These are phyloP conservation scores for Arthrobotrys iridis DNA, from an alignment of 2,329 filamentous ascomycete species.

Conservation along the genomic window DNA sequence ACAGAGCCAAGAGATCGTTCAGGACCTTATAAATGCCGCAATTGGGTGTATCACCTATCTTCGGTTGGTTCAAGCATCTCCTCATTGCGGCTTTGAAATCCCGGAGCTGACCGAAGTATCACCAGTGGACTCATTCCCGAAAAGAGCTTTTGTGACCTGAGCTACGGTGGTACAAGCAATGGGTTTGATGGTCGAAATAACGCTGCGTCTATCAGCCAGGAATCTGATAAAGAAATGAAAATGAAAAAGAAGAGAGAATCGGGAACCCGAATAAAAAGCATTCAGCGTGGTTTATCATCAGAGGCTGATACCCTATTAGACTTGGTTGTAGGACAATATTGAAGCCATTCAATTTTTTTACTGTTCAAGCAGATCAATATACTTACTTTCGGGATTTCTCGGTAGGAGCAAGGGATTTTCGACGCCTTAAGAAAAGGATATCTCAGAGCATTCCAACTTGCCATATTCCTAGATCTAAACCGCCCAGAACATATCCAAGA, in stretches of 20 bases:
- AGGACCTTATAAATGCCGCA: conserved; percentile 58
- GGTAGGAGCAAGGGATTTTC: conserved; percentile 58
- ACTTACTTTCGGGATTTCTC: neutral
- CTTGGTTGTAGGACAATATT: conserved; percentile 55
- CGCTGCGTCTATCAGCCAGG: conserved; percentile 5
- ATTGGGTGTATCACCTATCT: conserved; percentile 58
- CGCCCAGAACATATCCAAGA: conserved; percentile 58
- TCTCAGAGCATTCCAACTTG: conserved; percentile 58
- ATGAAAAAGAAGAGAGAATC: conserved; percentile 35
- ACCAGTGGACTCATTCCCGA: conserved; percentile 58
- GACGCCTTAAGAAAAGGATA: conserved; percentile 57
- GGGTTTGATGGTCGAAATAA: conserved; percentile 42
- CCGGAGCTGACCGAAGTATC: neutral
- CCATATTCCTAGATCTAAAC: conserved; percentile 57
- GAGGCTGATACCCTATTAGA: conserved; percentile 58
- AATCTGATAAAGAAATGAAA: conserved; percentile 14
- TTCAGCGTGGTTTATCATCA: conserved; percentile 55
- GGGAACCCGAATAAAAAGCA: conserved; percentile 56
- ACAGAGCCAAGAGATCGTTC: conserved; percentile 58
- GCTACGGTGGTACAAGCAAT: conserved; percentile 53
- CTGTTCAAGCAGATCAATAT: neutral
- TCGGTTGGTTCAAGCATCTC: too few species aligned
- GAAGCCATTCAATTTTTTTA: neutral
- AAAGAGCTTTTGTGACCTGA: conserved; percentile 57
- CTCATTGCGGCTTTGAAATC: too few species aligned